A percentile compares a stretch with the other conserved stretches of the same genome.
These are phyloP conservation scores for Colletotrichum falcatum DNA, from an alignment of 2,329 filamentous ascomycete species.

Conservation along the genomic window DNA sequence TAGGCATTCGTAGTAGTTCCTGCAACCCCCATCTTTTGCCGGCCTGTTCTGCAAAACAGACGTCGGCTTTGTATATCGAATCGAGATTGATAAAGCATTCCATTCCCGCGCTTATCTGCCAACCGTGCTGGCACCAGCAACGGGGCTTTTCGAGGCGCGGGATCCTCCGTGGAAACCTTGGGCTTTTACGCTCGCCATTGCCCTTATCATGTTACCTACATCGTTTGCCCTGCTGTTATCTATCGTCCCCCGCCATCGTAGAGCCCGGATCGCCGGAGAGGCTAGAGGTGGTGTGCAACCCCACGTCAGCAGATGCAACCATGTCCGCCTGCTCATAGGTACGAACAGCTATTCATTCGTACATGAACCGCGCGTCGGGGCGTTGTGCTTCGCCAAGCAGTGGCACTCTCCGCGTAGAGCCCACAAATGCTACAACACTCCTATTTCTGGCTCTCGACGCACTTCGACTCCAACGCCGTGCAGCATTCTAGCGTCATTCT, in stretches of 20 bases:
- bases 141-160: not conserved
- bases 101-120: not conserved
- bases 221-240: not conserved
- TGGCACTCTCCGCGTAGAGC: not conserved
- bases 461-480: not conserved
- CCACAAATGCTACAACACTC: not conserved
- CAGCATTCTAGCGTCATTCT: constrained; percentile 25
- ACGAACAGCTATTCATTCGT: too few relatives aligned
- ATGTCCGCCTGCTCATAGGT: constrained; percentile 3
- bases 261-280: constrained; percentile 14
- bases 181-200: not conserved
- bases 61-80: not conserved
- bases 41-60: not conserved
- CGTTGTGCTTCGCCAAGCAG: not conserved
- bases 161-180: not conserved
- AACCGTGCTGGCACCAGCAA: not conserved
- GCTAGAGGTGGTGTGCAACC: not conserved
- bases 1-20: too few relatives aligned
- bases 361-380: constrained; percentile 8
- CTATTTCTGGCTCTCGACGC: not conserved
- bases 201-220: not conserved
- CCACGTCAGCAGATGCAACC: constrained; percentile 12
- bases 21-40: not conserved
- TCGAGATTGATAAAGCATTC: constrained; percentile 6
- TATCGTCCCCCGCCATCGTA: constrained; percentile 21